Base-by-base conservation (phyloP, 2,329 filamentous ascomycete genomes). In the Trichoderma breve region DNA sequence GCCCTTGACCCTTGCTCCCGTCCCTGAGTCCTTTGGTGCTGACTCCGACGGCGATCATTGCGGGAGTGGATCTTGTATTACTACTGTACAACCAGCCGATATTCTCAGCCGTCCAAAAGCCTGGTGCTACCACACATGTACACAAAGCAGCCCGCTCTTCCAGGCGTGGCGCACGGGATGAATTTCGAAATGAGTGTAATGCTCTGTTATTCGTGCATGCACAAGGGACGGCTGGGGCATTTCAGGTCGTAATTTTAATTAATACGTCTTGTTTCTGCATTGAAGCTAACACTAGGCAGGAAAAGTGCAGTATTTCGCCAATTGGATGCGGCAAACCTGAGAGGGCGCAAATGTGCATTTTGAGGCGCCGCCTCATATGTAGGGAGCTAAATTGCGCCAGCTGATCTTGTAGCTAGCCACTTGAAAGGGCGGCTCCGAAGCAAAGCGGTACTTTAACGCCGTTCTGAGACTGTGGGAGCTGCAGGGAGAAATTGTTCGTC, bases 301-400 rank as follows among this genome's bases (percentile, higher is more conserved):
- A 47, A 14, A 18, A 15, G 21, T 24, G 28, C 36, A 26, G 8
- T 24, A 26, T 43, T 36, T 57, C 53, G 32, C 14, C 53, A 30
- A 39, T n/a, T 14, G 28, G 36, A 34, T 15, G 51, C 26, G 53
- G 39, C 21, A 34, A 5, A 43, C 26, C 53, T 4, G 28, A 30
- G 67, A 69, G 66, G 55, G 36, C 55, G 66, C 66, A 14, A 47
- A 58, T 67, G 64, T 36, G 30, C 8, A 18, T 60, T 47, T 28
- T 30, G 34, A 58, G 21, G 18, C 26, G 24, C 12, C 30, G 32
- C 32, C 57, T 67, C 15, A 2, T 26, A 62, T 30, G 57, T 15
- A 70, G 67, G 67, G 67, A 53, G 66, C 30, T 57, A 36, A 36
- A 53, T 36, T 18, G 7, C 34, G 7, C 18, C 39, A 18, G 21